Base-by-base conservation (phyloP, 116 monocot genomes). In the Phalaenopsis hybrid region DNA sequence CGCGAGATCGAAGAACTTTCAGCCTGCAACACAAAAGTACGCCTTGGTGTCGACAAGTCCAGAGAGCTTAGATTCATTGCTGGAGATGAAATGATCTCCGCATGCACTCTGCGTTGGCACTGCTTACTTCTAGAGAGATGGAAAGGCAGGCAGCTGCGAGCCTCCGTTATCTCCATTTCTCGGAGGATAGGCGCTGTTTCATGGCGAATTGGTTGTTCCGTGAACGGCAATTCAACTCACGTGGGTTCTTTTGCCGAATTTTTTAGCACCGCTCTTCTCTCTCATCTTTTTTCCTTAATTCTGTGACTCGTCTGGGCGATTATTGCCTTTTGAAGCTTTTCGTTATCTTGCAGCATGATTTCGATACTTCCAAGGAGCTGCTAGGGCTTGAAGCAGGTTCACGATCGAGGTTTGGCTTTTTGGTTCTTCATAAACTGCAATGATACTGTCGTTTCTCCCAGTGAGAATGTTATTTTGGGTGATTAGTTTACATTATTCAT, bases 331-430 rank as follows among this genome's bases (percentile, higher is more conserved):
- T 41, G 73, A 31, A 41, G 41, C 11, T 1, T 15, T 41, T 73
- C 37, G 43, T 73, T 25, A 44, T 87, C 74, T 82, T 18, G 85
- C 84, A 96, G 92, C 70, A 85, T 37, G 86, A 89, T 46, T 89
- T 85, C 61, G 91, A 92, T 81, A 74, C 91, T 16, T 92, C 91
- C 4, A 63, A 79, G 37, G 55, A 15, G 55, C 85, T 94, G 2
- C 79, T 92, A 1, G 92, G 90, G 17, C 72, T 94, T 33, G 90
- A 94, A 57, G 92, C 86, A 25, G 87, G 88, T 33, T 65, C 79
- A 2, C 81, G 82, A 17, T 78, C 69, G 23, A 90, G 88, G 91
- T 92, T 34, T 52, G 59, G 15, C 21, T 48, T 72, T 50, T 15
- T 46, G 13, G 17, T 55, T 55, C 55, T 55, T 55, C 13, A 16